These are phyloP conservation scores for Begonia peltatifolia DNA, from an alignment of 306 rosid species.

Conservation along the genomic window DNA sequence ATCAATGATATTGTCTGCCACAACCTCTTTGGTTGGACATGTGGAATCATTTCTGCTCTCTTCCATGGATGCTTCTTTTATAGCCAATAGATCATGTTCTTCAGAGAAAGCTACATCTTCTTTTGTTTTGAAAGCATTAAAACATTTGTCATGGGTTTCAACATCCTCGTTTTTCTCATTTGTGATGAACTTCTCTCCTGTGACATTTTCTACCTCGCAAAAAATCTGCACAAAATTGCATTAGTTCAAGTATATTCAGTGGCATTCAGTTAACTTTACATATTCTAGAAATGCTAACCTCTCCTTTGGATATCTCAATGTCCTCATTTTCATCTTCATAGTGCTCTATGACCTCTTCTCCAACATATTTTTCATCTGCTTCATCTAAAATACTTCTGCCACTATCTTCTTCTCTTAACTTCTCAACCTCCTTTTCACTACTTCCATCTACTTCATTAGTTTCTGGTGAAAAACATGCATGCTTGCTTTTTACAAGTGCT, in stretches of 20 bases:
- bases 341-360: conserved; percentile 10
- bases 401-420: conserved; percentile 11
- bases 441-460: conserved; percentile 13
- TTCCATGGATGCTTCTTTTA: conserved; percentile 8
- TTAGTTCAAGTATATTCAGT: too few relatives aligned
- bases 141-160: conserved; percentile 5
- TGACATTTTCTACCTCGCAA: not conserved
- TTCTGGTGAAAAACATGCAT: conserved; percentile 4
- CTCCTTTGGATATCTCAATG: conserved; percentile 5
- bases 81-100: not conserved
- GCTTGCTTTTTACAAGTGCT: conserved; percentile 9
- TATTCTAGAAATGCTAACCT: conserved; percentile 11
- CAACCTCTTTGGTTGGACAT: conserved; percentile 2
- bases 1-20: conserved; percentile 1
- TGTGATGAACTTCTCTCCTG: conserved; percentile 10
- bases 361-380: conserved; percentile 3
- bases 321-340: conserved; percentile 2
- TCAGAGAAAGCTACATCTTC: conserved; percentile 11
- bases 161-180: conserved; percentile 2
- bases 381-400: conserved; percentile 6
- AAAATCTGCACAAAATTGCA: too few relatives aligned
- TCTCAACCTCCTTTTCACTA: conserved; percentile 6
- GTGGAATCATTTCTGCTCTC: not conserved
- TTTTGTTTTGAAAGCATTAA: conserved; percentile 4
- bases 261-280: not conserved